Conservation (phyloP, 257 asterid species). For the Osmanthus fragrans region DNA sequence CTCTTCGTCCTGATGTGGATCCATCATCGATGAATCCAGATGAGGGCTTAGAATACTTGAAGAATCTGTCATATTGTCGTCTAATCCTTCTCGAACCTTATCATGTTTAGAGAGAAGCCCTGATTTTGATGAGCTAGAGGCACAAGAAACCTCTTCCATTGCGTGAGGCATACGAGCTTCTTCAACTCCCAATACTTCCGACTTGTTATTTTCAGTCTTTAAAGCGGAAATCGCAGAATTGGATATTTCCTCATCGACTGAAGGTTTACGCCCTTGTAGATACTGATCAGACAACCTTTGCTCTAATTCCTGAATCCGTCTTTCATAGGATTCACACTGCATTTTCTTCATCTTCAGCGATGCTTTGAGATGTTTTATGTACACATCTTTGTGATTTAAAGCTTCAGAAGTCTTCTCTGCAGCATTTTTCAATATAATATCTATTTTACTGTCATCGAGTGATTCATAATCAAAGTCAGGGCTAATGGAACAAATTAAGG, state of each 20-base stretch:
- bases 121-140: slow-evolving; percentile 53
- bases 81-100: slow-evolving; percentile 61
- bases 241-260: slow-evolving; percentile 45
- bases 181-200: slow-evolving; percentile 64
- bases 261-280: slow-evolving; percentile 42
- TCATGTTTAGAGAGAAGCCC: slow-evolving; percentile 48
- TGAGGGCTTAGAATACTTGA: slow-evolving; percentile 57
- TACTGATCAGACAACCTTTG: slow-evolving; percentile 81
- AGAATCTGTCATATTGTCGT: slow-evolving; percentile 85
- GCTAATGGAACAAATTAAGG: slow-evolving; percentile 68
- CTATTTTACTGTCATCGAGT: slow-evolving; percentile 62
- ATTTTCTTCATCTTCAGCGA: slow-evolving; percentile 70
- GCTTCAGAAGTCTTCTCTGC: slow-evolving; percentile 87
- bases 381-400: slow-evolving; percentile 71
- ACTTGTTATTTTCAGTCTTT: slow-evolving; percentile 57
- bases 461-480: slow-evolving; percentile 67
- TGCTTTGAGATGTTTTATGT: slow-evolving; percentile 69
- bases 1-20: slow-evolving; percentile 66
- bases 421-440: slow-evolving; percentile 60
- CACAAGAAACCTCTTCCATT: slow-evolving; percentile 69
- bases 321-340: slow-evolving; percentile 90
- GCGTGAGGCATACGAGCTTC: slow-evolving; percentile 44
- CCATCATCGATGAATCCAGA: slow-evolving; percentile 89
- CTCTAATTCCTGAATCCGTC: slow-evolving; percentile 91
- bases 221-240: slow-evolving; percentile 39